Conservation (phyloP, 2,329 filamentous ascomycete genomes). For the Penicillium sp. region DNA sequence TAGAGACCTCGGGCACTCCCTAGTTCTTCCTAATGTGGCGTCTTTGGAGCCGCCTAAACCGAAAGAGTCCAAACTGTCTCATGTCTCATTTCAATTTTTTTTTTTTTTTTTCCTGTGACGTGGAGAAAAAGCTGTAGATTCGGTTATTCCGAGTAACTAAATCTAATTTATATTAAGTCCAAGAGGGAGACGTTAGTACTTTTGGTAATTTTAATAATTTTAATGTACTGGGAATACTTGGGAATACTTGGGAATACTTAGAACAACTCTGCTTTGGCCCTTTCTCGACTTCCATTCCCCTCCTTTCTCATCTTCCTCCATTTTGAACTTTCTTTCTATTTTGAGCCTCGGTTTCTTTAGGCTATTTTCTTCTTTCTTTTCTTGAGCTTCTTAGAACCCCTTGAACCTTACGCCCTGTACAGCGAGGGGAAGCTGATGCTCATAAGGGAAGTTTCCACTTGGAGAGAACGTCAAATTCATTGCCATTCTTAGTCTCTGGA, state of each 20-base stretch:
- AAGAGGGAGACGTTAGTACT: background rate
- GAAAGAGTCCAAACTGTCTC: conserved; percentile 4
- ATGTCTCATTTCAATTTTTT: conserved; percentile 11
- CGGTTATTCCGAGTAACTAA: conserved; percentile 15
- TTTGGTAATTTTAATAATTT: conserved; percentile 3
- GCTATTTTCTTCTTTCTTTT: background rate
- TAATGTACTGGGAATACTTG: conserved; percentile 17
- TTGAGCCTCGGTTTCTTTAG: background rate
- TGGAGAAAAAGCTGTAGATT: background rate
- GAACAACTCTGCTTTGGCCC: conserved; percentile 8
- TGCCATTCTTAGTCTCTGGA: conserved; percentile 16
- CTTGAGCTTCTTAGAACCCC: background rate
- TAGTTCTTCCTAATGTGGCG: background rate
- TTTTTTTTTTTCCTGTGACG: too few relatives aligned
- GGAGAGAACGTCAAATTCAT: conserved; percentile 5
- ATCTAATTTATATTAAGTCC: conserved; percentile 6
- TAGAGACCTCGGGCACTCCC: background rate
- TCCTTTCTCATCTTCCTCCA: conserved; percentile 26
- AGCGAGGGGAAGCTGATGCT: background rate
- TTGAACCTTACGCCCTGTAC: background rate
- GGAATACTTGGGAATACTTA: background rate
- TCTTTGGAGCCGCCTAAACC: conserved; percentile 4
- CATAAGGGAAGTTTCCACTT: conserved; percentile 2
- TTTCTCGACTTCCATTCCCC: conserved; percentile 16
- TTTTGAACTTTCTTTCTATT: conserved; percentile 2